phyloP scores from a whole-genome alignment of 345 rosid genomes.

The Fremontodendron californicum region DNA sequence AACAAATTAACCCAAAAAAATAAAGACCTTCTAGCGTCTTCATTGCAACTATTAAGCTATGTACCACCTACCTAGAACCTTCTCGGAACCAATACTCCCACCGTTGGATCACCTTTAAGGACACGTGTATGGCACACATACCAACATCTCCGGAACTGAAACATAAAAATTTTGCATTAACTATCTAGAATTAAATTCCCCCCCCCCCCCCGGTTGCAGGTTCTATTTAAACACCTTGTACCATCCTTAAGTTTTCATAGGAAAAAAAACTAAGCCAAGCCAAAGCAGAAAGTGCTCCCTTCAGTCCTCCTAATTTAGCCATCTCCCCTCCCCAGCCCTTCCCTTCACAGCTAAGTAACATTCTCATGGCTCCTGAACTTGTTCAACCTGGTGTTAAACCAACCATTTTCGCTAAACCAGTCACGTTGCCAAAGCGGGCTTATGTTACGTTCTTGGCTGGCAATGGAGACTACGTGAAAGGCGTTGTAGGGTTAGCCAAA shows the following conservation, averaged over 20 bases:
- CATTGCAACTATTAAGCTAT: neutral
- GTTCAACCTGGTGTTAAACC: constrained; percentile 28
- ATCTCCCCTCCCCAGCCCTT: neutral
- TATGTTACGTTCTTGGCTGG: constrained; percentile 87
- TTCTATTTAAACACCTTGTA: constrained; percentile 27
- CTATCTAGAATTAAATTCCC: neutral
- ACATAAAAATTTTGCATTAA: neutral
- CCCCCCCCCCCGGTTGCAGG: neutral
- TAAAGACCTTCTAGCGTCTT: constrained; percentile 26
- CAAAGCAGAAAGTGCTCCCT: neutral
- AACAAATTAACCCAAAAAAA: too few relatives aligned
- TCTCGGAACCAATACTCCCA: constrained; percentile 21
- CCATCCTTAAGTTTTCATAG: accelerated
- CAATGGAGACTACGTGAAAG: constrained; percentile 66
- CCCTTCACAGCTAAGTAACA: neutral
- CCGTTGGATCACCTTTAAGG: constrained; percentile 32
- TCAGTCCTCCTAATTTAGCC: neutral
- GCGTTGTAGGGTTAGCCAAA: constrained; percentile 78
- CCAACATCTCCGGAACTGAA: neutral
- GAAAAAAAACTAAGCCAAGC: neutral
- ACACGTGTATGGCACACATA: constrained; percentile 30
- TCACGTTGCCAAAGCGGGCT: constrained; percentile 37
- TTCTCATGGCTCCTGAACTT: constrained; percentile 60
- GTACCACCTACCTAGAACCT: constrained; percentile 32
- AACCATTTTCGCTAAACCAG: constrained; percentile 10